Evolutionary conservation across 139 green algal genomes (phyloP), one percentile per base, ranked within the genome.

Genomic region (Chlamydomonas eustigma): DNA sequence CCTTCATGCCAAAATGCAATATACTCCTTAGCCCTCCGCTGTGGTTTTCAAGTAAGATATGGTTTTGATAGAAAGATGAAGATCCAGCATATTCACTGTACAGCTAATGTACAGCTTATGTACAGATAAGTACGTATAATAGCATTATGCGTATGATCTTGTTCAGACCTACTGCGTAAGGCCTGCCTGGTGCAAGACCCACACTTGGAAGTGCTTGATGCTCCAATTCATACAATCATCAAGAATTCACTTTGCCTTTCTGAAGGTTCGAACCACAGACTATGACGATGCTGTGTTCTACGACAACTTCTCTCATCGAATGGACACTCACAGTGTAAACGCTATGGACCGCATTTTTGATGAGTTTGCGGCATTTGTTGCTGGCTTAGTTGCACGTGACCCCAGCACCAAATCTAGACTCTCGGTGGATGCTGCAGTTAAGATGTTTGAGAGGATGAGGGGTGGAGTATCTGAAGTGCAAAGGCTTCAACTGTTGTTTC

Each of bases 11-110:
- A 63, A 4, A 88, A 88, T 70, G 28, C 28, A 5, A 75, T 88
- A 4, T 87, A 78, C 30, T 64, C 71, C 25, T 63, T 87, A 25
- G 4, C 37, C 4, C 72, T 85, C 3, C 12, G 25, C 38, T 78
- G 39, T 51, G 24, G 35, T 1, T 32, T 68, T 4, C 6, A 68
- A 28, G 52, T 68, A 31, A 8, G 44, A 22, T 12, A 12, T 58
- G 12, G n/a, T n/a, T n/a, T n/a, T n/a, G n/a, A n/a, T n/a, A n/a
- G n/a, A n/a, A n/a, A n/a, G n/a, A n/a, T n/a, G n/a, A n/a, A n/a
- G n/a, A n/a, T n/a, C n/a, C n/a, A n/a, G n/a, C n/a, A n/a, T n/a
- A n/a, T n/a, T n/a, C n/a, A n/a, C n/a, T n/a, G n/a, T n/a, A n/a
- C n/a, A n/a, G n/a, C n/a, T n/a, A n/a, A n/a, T n/a, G n/a, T n/a